phyloP scores from a whole-genome alignment of 192 early-diverging fungal species.

The Coemansia javaensis region DNA sequence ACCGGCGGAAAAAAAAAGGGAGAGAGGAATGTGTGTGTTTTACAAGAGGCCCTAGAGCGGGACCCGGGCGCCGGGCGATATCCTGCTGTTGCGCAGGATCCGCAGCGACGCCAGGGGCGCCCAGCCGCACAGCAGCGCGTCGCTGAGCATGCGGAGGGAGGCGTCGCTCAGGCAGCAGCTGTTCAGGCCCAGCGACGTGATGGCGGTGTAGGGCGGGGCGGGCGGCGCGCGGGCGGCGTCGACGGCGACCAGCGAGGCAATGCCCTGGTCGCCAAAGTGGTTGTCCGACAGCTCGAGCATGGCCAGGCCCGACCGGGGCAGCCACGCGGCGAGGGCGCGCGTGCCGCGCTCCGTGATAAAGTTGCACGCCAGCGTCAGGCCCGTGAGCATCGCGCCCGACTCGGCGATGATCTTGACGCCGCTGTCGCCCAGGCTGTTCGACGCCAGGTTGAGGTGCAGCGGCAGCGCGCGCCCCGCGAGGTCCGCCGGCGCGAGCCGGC shows the following conservation, averaged over 20 bases:
- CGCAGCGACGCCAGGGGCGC: conserved; percentile 33
- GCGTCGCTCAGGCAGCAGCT: conserved; percentile 46
- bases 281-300: conserved; percentile 42
- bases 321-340: conserved; percentile 33
- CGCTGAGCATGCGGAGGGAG: conserved; percentile 32
- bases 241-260: conserved; percentile 20
- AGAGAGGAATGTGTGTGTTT: no score
- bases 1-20: no score
- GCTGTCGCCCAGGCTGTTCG: conserved; percentile 41
- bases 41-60: conserved; percentile 11
- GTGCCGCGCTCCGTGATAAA: conserved; percentile 47
- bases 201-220: conserved; percentile 6
- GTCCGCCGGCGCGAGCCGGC: conserved; percentile 4
- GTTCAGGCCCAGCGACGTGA: conserved; percentile 32
- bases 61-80: conserved; percentile 30
- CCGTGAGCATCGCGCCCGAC: conserved; percentile 19
- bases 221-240: not conserved
- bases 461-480: not conserved
- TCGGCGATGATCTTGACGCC: conserved; percentile 26
- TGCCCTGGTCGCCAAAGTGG: conserved; percentile 48
- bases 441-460: conserved; percentile 39
- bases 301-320: conserved; percentile 21
- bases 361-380: conserved; percentile 45
- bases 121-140: conserved; percentile 30
- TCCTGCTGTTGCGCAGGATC: conserved; percentile 44